These are phyloP conservation scores for Acanthamoeba healyi DNA, from an alignment of 208 protist genomes.

Conservation along the genomic window DNA sequence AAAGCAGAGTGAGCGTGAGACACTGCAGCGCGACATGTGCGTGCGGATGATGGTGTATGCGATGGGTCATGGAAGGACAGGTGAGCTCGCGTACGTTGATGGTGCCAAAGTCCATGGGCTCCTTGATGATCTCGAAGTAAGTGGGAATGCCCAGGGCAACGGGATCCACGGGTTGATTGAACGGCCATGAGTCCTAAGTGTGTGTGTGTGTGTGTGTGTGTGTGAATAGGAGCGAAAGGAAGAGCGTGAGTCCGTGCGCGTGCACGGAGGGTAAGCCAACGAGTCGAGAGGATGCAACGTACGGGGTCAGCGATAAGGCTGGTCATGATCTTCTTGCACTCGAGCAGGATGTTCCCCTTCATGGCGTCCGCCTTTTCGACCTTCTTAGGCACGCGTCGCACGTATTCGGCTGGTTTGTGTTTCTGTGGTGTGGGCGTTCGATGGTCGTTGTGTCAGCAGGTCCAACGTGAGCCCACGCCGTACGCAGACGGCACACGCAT, in stretches of 20 bases:
- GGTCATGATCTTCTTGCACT: slow-evolving; percentile 12
- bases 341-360: not conserved
- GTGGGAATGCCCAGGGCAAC: slow-evolving; percentile 85
- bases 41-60: too few relatives aligned
- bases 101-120: slow-evolving; percentile 90
- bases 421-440: not conserved
- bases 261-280: not conserved
- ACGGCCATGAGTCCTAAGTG: slow-evolving; percentile 80
- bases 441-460: not conserved
- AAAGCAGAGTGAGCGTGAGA: not conserved
- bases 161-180: slow-evolving; percentile 89
- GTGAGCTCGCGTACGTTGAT: not conserved
- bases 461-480: too few relatives aligned
- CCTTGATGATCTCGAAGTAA: slow-evolving; percentile 89
- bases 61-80: too few relatives aligned
- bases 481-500: not conserved
- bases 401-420: slow-evolving; percentile 15
- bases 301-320: not conserved
- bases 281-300: not conserved
- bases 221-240: not conserved
- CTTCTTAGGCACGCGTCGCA: not conserved
- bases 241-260: not conserved
- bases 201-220: too few relatives aligned
- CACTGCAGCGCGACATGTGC: not conserved
- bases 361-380: slow-evolving; percentile 10